Conservation (phyloP, 106 monocot species). For the Dioscorea dumetorum region DNA sequence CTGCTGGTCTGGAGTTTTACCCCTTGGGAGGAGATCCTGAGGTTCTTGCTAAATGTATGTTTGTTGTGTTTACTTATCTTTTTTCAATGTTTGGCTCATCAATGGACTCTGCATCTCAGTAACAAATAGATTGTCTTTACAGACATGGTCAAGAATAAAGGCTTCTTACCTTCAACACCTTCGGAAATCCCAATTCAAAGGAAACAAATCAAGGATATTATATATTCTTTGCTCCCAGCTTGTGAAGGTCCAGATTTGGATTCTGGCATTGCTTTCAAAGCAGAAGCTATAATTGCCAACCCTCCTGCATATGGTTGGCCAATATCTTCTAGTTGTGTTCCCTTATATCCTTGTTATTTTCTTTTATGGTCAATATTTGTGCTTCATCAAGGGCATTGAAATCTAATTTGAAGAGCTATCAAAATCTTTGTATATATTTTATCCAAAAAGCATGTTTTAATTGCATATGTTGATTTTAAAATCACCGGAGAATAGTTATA, state of each 20-base stretch:
- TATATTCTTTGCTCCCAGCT: conserved; percentile 88
- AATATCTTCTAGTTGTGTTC: neutral
- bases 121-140: conserved; percentile 7
- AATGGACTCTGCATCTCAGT: neutral
- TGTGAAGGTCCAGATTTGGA: conserved; percentile 88
- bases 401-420: too few species aligned
- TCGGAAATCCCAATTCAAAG: conserved; percentile 85
- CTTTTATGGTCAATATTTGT: too few species aligned
- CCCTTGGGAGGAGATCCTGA: conserved; percentile 94
- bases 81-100: neutral
- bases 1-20: conserved; percentile 91
- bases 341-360: too few species aligned
- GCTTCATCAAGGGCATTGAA: too few species aligned
- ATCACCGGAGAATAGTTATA: too few species aligned
- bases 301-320: conserved; percentile 91
- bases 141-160: conserved; percentile 99
- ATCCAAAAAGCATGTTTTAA: too few species aligned
- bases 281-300: conserved; percentile 95
- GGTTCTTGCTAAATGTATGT: conserved; percentile 87
- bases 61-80: neutral
- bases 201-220: conserved; percentile 87
- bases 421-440: too few species aligned
- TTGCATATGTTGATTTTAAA: too few species aligned
- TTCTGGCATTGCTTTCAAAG: conserved; percentile 76
- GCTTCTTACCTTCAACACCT: conserved; percentile 83